Conservation (phyloP, 148 eudicot species). For the Selenicereus undatus region DNA sequence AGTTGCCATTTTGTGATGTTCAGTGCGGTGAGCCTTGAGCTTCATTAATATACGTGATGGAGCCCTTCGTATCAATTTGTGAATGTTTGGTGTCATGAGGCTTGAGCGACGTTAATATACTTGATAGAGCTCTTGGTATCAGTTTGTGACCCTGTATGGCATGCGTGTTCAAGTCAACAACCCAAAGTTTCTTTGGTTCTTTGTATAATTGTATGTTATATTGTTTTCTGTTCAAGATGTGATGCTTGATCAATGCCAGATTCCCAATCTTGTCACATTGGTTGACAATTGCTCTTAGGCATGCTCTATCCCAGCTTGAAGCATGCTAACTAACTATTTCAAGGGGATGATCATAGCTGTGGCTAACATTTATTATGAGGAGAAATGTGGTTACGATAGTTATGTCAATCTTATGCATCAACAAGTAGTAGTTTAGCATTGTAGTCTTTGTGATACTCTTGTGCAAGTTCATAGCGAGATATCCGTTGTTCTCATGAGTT, state of each 20-base stretch:
- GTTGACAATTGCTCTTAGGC: background rate
- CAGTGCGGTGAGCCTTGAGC: background rate
- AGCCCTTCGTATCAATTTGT: background rate
- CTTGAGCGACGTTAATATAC: background rate
- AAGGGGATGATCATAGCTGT: background rate
- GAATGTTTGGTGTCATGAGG: background rate
- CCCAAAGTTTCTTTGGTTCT: background rate
- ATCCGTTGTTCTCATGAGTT: background rate
- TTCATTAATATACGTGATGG: background rate
- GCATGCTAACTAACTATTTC: background rate
- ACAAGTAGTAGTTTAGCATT: background rate
- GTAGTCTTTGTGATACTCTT: background rate
- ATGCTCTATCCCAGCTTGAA: background rate
- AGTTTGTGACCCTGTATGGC: background rate
- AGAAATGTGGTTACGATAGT: background rate
- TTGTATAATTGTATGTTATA: background rate
- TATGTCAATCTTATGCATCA: background rate
- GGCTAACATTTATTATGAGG: background rate
- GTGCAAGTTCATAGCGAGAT: background rate
- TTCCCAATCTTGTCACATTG: background rate
- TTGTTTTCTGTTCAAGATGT: background rate
- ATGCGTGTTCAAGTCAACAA: background rate
- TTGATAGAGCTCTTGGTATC: background rate
- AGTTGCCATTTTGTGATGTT: background rate
- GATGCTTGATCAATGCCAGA: background rate